Evolutionary conservation across 306 rosid genomes (phyloP), one percentile per base, ranked within the genome.

Genomic region (Glycine latifolia): DNA sequence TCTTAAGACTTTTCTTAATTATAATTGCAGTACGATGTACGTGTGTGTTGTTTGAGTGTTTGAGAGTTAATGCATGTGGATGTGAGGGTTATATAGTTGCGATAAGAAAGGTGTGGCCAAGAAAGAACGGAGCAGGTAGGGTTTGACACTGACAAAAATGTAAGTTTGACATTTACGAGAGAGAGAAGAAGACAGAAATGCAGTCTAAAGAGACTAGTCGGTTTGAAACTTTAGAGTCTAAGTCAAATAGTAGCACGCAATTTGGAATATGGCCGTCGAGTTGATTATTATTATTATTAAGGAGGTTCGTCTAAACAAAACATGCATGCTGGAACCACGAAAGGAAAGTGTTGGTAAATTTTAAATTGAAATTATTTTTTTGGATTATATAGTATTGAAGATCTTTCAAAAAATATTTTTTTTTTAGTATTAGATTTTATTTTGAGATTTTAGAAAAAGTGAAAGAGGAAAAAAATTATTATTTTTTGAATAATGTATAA

Each of bases 231-330:
- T 78, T 1, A 13, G 48, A n/a, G 77, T 75, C 39, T 5, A 17
- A 54, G 87, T 87, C 87, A 77, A 79, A 44, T 59, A 83, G 31
- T 1, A 83, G 83, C 85, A 83, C 89, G 85, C 89, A 59, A 59
- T 2, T 26, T 26, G 31, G 31, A 84, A 85, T 6, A 16, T 11
- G 67, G 65, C 73, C 77, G 58, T 56, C 3, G n/a, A 5, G 16
- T 39, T 71, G 31, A 50, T 13, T 17, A 52, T 8, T 5, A 4
- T 6, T 9, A 16, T 3, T 26, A 26, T 26, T 26, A 26, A 26
- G 31, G 13, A 3, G 7, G 7, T 26, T 26, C 1, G 31, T 26
- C 31, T 26, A 26, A 26, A 26, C 31, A 1, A 4, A 16, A 49
- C 31, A 26, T 26, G 31, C 26, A 69, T 35, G 55, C 48, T 14